Conservation (phyloP, 2,329 filamentous ascomycete species). For the Periconia sp. region DNA sequence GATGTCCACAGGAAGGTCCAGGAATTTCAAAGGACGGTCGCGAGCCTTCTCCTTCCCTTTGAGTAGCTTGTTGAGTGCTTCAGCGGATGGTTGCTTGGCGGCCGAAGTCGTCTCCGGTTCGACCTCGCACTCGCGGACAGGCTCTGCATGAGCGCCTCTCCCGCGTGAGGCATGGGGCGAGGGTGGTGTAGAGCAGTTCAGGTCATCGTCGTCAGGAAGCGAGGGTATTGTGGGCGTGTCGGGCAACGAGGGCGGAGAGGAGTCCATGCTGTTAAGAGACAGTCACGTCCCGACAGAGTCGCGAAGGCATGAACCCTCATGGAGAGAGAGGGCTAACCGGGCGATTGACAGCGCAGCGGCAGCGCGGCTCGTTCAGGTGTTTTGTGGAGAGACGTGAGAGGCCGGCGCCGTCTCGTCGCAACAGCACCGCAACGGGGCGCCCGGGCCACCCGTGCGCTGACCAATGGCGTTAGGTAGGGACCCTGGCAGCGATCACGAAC, state of each 20-base stretch:
- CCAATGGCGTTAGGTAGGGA: not conserved
- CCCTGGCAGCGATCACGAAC: not conserved
- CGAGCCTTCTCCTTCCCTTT: constrained; percentile 57
- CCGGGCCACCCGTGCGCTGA: not conserved
- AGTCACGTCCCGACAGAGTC: constrained; percentile 28
- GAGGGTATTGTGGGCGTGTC: constrained; percentile 19
- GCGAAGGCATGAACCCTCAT: constrained; percentile 37
- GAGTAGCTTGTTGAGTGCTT: constrained; percentile 51
- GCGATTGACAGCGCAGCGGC: constrained; percentile 25
- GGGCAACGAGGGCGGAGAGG: constrained; percentile 18
- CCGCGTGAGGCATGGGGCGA: constrained; percentile 21
- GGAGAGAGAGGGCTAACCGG: constrained; percentile 23
- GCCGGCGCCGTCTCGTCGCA: constrained; percentile 8
- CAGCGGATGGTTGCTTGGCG: constrained; percentile 17
- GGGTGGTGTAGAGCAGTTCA: constrained; percentile 22
- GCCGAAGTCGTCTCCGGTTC: constrained; percentile 11
- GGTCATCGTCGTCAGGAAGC: constrained; percentile 32
- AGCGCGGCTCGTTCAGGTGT: constrained; percentile 26
- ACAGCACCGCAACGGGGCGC: not conserved
- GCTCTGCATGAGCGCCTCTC: constrained; percentile 15
- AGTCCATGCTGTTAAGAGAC: constrained; percentile 39
- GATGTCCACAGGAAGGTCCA: constrained; percentile 80
- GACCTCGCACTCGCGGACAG: constrained; percentile 19
- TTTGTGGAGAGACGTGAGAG: constrained; percentile 23
- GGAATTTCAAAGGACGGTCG: constrained; percentile 65